Evolutionary conservation across 2,329 filamentous ascomycete species (phyloP).

Genomic region (Alternaria conjuncta): DNA sequence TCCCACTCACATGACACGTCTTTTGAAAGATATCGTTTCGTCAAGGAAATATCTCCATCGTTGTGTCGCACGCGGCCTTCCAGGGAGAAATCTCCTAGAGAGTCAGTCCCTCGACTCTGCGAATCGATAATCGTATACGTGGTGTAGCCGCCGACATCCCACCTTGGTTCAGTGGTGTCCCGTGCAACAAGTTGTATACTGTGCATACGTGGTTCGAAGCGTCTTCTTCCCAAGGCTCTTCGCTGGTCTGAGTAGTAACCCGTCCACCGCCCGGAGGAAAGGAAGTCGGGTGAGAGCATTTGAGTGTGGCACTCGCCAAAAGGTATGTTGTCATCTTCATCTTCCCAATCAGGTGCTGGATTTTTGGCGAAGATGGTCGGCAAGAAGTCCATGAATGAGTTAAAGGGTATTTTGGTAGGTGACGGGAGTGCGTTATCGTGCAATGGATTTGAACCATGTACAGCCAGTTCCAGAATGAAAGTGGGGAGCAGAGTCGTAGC

Average conservation of each 20-base stretch:
- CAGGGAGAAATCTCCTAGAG: slow-evolving; percentile 21
- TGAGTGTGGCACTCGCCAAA: slow-evolving; percentile 25
- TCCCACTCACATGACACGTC: slow-evolving; percentile 20
- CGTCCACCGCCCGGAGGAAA: slow-evolving; percentile 23
- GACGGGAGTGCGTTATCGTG: slow-evolving; percentile 9
- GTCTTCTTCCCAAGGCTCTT: background rate
- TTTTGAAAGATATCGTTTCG: slow-evolving; percentile 19
- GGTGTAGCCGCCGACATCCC: too few relatives aligned
- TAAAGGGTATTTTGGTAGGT: slow-evolving; percentile 19
- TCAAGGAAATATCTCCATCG: slow-evolving; percentile 21
- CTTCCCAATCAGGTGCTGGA: background rate
- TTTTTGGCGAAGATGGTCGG: slow-evolving; percentile 11
- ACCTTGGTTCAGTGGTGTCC: background rate
- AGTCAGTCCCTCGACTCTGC: slow-evolving; percentile 20
- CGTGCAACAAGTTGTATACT: slow-evolving; percentile 15
- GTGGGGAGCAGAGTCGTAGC: slow-evolving; percentile 14
- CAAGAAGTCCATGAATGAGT: slow-evolving; percentile 21
- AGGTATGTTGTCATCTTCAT: background rate
- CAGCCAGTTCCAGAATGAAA: slow-evolving; percentile 12
- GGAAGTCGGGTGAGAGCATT: slow-evolving; percentile 23
- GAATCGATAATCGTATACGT: slow-evolving; percentile 8
- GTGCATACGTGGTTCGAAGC: slow-evolving; percentile 22
- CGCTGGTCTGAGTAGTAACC: slow-evolving; percentile 27
- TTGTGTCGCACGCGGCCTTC: slow-evolving; percentile 17
- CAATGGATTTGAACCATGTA: background rate